phyloP scores from a whole-genome alignment of 2,329 filamentous ascomycete species.

The Orbilia javanica region DNA sequence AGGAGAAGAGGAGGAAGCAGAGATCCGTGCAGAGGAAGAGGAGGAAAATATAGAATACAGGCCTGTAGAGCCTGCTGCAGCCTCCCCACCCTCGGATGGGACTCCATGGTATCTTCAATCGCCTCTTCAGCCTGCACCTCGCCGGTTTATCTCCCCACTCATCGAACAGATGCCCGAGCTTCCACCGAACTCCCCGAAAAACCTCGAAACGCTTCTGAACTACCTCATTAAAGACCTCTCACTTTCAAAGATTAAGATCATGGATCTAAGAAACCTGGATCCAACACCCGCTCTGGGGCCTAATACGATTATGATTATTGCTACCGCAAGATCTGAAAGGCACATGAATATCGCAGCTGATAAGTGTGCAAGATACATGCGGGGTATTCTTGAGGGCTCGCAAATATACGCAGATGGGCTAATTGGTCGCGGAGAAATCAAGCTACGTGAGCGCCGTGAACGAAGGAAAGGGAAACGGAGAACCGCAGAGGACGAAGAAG shows the following conservation, averaged over 20 bases:
- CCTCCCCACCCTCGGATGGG: constrained; percentile 50
- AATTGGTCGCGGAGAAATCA: constrained; percentile 89
- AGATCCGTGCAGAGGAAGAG: constrained; percentile 9
- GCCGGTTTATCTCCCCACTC: constrained; percentile 68
- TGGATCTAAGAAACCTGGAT: constrained; percentile 86
- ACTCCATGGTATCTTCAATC: constrained; percentile 88
- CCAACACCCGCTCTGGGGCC: constrained; percentile 88
- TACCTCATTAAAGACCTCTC: constrained; percentile 87
- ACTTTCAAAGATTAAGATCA: constrained; percentile 81
- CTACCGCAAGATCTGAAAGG: constrained; percentile 89
- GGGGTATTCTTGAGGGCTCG: constrained; percentile 67
- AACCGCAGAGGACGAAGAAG: constrained; percentile 76
- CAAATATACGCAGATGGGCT: constrained; percentile 80
- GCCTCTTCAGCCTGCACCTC: constrained; percentile 68
- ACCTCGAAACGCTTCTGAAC: constrained; percentile 79
- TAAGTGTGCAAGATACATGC: constrained; percentile 86
- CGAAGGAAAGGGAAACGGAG: constrained; percentile 84
- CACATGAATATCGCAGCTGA: constrained; percentile 93
- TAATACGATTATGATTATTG: constrained; percentile 91
- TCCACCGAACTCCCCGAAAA: constrained; percentile 77
- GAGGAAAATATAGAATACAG: constrained; percentile 58
- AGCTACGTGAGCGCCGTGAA: constrained; percentile 84
- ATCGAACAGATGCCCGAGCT: constrained; percentile 63
- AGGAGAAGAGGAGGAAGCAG: not conserved
- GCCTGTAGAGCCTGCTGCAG: constrained; percentile 34